These are phyloP conservation scores for Claviceps fusiformis DNA, from an alignment of 2,329 filamentous ascomycete species.

Conservation along the genomic window DNA sequence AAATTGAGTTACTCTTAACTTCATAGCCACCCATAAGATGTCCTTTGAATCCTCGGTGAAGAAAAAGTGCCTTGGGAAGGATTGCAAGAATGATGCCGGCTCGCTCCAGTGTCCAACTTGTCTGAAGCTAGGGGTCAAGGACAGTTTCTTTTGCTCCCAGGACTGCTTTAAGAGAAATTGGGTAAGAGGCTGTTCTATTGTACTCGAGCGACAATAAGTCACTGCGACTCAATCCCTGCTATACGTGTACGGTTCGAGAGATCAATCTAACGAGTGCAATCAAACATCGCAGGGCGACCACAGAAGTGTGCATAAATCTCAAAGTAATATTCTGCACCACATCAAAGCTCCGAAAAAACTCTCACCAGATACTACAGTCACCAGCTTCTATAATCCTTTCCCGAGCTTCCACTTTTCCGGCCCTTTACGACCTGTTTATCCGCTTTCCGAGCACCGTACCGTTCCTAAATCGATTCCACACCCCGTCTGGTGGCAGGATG, in stretches of 20 bases:
- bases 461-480: conserved; percentile 69
- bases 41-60: conserved; percentile 36
- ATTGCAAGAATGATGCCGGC: conserved; percentile 79
- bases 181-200: conserved; percentile 41
- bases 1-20: not conserved
- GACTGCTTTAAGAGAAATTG: conserved; percentile 99
- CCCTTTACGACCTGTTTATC: conserved; percentile 71
- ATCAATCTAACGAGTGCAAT: not conserved
- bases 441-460: conserved; percentile 56
- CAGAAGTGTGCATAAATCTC: conserved; percentile 59
- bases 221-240: not conserved
- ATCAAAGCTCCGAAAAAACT: conserved; percentile 66
- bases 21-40: conserved; percentile 17
- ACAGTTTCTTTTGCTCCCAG: conserved; percentile 94
- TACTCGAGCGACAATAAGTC: not conserved
- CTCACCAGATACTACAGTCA: conserved; percentile 83
- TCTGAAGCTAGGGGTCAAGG: conserved; percentile 72
- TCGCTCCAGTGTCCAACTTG: conserved; percentile 89
- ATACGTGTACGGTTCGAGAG: not conserved
- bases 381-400: conserved; percentile 83
- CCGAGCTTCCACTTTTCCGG: conserved; percentile 78
- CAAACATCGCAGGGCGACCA: conserved; percentile 54
- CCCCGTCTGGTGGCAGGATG: conserved; percentile 80
- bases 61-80: conserved; percentile 64
- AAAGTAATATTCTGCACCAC: conserved; percentile 60